These are phyloP conservation scores for Pseudogymnoascus sp. DNA, from an alignment of 2,329 filamentous ascomycete genomes.

Conservation along the genomic window DNA sequence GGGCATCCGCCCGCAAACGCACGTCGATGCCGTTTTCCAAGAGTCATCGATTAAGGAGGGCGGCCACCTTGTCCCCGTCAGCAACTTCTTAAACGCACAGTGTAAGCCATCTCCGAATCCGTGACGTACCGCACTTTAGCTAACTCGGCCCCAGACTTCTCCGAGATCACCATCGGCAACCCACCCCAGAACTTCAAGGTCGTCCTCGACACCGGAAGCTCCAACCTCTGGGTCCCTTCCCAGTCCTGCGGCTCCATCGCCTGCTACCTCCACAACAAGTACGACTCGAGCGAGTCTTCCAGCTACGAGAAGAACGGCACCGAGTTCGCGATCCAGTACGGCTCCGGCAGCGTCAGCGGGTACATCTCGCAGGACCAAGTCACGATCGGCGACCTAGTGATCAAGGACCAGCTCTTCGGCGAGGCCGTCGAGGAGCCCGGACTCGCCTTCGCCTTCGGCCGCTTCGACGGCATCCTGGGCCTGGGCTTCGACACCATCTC, in stretches of 20 bases:
- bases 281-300: slow-evolving; percentile 82
- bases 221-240: slow-evolving; percentile 97
- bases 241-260: slow-evolving; percentile 87
- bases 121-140: slow-evolving; percentile 1
- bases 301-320: slow-evolving; percentile 92
- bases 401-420: slow-evolving; percentile 89
- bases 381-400: slow-evolving; percentile 77
- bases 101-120: slow-evolving; percentile 53
- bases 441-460: slow-evolving; percentile 92
- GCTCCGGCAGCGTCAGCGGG: slow-evolving; percentile 86
- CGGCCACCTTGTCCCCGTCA: slow-evolving; percentile 76
- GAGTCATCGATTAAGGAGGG: slow-evolving; percentile 55
- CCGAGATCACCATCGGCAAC: slow-evolving; percentile 85
- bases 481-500: slow-evolving; percentile 92
- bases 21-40: slow-evolving; percentile 72
- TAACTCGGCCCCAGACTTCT: slow-evolving; percentile 65
- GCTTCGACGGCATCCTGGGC: slow-evolving; percentile 94
- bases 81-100: slow-evolving; percentile 98
- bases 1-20: slow-evolving; percentile 63
- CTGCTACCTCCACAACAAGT: slow-evolving; percentile 95
- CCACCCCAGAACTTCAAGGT: slow-evolving; percentile 97
- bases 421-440: slow-evolving; percentile 95
- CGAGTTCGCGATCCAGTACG: slow-evolving; percentile 88
- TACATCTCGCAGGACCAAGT: slow-evolving; percentile 87
- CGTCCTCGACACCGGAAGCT: slow-evolving; percentile 95